These are phyloP conservation scores for Suhomyces xylopsoci DNA, from an alignment of 805 yeast genomes.

Conservation along the genomic window DNA sequence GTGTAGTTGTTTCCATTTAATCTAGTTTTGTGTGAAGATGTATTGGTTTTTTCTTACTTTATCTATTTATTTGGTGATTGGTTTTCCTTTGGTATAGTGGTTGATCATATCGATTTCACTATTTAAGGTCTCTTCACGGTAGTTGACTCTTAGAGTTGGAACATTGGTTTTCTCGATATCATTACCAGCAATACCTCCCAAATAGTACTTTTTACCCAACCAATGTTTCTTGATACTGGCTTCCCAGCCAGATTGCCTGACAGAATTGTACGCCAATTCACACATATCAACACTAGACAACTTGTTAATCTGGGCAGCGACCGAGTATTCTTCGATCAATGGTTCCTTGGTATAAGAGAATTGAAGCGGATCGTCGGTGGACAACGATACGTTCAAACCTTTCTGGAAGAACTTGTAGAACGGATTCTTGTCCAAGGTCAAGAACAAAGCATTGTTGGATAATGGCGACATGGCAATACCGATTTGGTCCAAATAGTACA, in stretches of 20 bases:
- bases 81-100: slow-evolving; percentile 42
- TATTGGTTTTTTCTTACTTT: no score
- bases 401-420: slow-evolving; percentile 86
- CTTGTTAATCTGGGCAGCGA: slow-evolving; percentile 96
- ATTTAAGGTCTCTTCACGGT: slow-evolving; percentile 74
- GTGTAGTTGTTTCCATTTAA: neutral
- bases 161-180: slow-evolving; percentile 93
- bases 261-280: slow-evolving; percentile 92
- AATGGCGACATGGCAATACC: slow-evolving; percentile 98
- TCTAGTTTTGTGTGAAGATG: neutral
- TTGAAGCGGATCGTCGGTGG: slow-evolving; percentile 97
- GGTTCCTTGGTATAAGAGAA: slow-evolving; percentile 97
- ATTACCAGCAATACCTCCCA: slow-evolving; percentile 71
- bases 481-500: slow-evolving; percentile 89
- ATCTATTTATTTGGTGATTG: neutral
- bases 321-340: slow-evolving; percentile 93
- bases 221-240: slow-evolving; percentile 82
- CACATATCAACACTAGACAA: slow-evolving; percentile 95
- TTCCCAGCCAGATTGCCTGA: slow-evolving; percentile 92
- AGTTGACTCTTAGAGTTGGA: slow-evolving; percentile 82
- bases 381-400: slow-evolving; percentile 90
- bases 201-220: slow-evolving; percentile 68
- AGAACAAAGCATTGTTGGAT: slow-evolving; percentile 91
- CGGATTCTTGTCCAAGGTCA: slow-evolving; percentile 96
- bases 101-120: slow-evolving; percentile 69